Conservation (phyloP, 805 yeast genomes). For the Candida ortonii region DNA sequence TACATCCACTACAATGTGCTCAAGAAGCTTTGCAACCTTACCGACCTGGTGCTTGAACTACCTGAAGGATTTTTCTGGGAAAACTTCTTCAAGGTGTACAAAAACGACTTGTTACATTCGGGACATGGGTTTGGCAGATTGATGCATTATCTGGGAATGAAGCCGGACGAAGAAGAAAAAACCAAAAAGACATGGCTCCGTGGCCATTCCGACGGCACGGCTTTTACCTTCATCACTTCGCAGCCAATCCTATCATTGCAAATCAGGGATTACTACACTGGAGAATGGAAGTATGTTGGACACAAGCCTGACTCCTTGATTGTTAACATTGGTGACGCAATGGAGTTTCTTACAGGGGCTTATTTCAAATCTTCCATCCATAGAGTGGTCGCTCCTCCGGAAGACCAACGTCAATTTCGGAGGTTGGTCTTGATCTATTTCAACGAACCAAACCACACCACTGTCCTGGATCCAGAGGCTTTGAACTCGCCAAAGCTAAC, state of each 20-base stretch:
- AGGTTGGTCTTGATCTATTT: constrained; percentile 43
- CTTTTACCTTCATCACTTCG: constrained; percentile 39
- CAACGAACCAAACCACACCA: constrained; percentile 36
- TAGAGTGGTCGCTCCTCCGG: constrained; percentile 45
- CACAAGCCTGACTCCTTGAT: constrained; percentile 38
- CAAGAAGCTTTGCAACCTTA: constrained; percentile 35
- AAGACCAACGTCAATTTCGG: constrained; percentile 35
- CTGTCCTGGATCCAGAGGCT: constrained; percentile 41
- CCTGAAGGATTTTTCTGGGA: constrained; percentile 44
- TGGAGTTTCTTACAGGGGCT: constrained; percentile 43
- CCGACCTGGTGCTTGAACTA: constrained; percentile 43
- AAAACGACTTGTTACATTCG: constrained; percentile 31
- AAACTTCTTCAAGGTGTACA: constrained; percentile 34
- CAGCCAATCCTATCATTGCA: constrained; percentile 41
- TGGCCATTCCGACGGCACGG: constrained; percentile 46
- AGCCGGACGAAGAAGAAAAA: constrained; percentile 27
- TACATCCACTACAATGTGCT: constrained; percentile 37
- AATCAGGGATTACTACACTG: constrained; percentile 36
- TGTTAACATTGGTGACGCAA: constrained; percentile 41
- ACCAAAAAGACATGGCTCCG: constrained; percentile 42
- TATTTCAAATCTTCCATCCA: constrained; percentile 46
- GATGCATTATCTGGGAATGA: constrained; percentile 36
- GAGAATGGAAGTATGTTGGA: constrained; percentile 39
- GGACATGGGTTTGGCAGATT: constrained; percentile 41
- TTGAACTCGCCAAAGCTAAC: constrained; percentile 38